Evolutionary conservation across 2,329 filamentous ascomycete species (phyloP).

Genomic region (Alternaria sp.): DNA sequence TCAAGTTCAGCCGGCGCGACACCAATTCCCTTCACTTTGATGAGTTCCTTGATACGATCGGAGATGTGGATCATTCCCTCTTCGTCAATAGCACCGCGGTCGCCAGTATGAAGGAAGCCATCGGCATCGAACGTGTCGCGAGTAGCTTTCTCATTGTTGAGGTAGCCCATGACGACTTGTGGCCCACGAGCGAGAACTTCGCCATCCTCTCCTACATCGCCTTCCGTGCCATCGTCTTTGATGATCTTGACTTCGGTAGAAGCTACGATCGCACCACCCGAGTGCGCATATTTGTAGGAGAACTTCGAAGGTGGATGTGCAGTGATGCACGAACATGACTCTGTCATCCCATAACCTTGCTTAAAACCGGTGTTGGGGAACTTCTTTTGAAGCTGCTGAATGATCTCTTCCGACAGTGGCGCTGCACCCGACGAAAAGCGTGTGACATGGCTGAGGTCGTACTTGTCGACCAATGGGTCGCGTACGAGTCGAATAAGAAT

Average conservation of each 20-base stretch:
- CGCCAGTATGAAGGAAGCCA: conserved; percentile 64
- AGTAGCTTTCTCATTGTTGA: conserved; percentile 53
- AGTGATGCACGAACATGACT: conserved; percentile 68
- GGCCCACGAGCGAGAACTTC: conserved; percentile 58
- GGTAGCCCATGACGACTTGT: conserved; percentile 59
- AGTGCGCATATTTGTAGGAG: conserved; percentile 63
- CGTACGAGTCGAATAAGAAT: conserved; percentile 67
- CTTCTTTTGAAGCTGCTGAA: conserved; percentile 60
- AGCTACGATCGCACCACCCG: conserved; percentile 63
- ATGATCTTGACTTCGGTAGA: conserved; percentile 67
- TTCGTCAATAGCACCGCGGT: conserved; percentile 61
- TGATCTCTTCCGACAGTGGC: conserved; percentile 63
- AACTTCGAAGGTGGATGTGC: conserved; percentile 64
- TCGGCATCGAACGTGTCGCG: conserved; percentile 54
- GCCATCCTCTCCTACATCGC: conserved; percentile 59
- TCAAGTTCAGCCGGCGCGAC: conserved; percentile 70
- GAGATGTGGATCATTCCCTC: conserved; percentile 64
- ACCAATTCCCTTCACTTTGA: conserved; percentile 70
- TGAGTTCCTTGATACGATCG: conserved; percentile 71
- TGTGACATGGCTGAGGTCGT: conserved; percentile 62
- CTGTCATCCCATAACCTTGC: conserved; percentile 73
- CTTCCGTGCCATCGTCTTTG: conserved; percentile 62
- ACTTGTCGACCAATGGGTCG: conserved; percentile 61
- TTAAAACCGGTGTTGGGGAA: conserved; percentile 68
- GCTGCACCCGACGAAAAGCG: conserved; percentile 68